phyloP scores from a whole-genome alignment of 1,284 basidiomycete species.

The Veloboletus limbatus region DNA sequence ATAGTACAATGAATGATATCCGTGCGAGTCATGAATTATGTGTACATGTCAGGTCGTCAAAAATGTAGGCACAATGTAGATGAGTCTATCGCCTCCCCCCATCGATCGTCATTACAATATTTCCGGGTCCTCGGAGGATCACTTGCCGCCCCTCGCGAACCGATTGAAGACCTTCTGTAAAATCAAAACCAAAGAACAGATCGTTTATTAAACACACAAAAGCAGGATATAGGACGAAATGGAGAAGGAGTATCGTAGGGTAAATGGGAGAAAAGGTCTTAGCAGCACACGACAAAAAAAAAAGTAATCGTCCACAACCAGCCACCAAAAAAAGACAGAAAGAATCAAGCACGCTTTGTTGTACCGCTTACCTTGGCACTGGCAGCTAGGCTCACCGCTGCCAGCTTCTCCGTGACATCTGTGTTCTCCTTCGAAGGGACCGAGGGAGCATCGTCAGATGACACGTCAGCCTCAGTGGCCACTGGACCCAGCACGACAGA shows the following conservation, averaged over 20 bases:
- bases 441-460: constrained; percentile 5
- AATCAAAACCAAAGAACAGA: constrained; percentile 7
- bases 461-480: background rate
- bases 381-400: constrained; percentile 29
- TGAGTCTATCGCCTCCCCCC: background rate
- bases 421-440: constrained; percentile 15
- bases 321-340: constrained; percentile 3
- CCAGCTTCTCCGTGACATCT: constrained; percentile 28
- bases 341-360: constrained; percentile 16
- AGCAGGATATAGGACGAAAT: constrained; percentile 8
- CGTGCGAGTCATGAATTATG: background rate
- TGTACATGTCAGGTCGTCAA: constrained; percentile 6
- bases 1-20: no score
- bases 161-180: constrained; percentile 31
- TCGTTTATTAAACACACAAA: constrained; percentile 28
- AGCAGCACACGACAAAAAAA: background rate
- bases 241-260: background rate
- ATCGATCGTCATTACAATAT: background rate
- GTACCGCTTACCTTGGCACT: constrained; percentile 33
- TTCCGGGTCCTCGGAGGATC: constrained; percentile 6
- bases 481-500: constrained; percentile 20
- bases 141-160: constrained; percentile 23
- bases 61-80: constrained; percentile 5
- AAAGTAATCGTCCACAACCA: background rate
- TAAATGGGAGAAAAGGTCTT: background rate